Evolutionary conservation across 2,329 filamentous ascomycete species (phyloP).

Genomic region (Hypoxylon sp.): DNA sequence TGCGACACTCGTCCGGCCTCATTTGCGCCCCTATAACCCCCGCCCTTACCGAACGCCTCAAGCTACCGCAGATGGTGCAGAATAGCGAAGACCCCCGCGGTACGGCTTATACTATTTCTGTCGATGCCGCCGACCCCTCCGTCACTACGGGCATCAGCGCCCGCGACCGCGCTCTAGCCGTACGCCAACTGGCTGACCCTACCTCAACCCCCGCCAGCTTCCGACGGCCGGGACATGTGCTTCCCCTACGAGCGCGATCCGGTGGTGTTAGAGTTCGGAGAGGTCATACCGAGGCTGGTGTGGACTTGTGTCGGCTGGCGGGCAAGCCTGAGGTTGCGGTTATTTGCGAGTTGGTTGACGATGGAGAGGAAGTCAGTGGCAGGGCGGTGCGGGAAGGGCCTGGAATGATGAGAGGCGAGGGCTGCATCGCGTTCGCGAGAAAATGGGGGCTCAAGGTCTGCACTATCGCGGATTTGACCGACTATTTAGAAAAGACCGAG

Average conservation of each 20-base stretch:
- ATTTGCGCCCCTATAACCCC: conserved; percentile 88
- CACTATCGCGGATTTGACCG: conserved; percentile 91
- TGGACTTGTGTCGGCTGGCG: conserved; percentile 88
- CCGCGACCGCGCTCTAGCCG: conserved; percentile 85
- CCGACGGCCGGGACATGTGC: conserved; percentile 87
- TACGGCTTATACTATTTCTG: conserved; percentile 92
- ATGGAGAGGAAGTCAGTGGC: conserved; percentile 79
- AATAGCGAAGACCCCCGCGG: conserved; percentile 82
- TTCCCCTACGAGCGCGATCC: conserved; percentile 81
- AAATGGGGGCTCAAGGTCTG: conserved; percentile 92
- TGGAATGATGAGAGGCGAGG: conserved; percentile 94
- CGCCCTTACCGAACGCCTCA: conserved; percentile 74
- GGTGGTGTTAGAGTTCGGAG: conserved; percentile 84
- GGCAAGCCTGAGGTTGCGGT: conserved; percentile 82
- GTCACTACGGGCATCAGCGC: conserved; percentile 92
- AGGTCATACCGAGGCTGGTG: conserved; percentile 93
- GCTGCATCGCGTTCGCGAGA: conserved; percentile 87
- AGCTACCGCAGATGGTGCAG: conserved; percentile 89
- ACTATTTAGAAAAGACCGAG: conserved; percentile 81
- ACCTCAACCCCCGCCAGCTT: conserved; percentile 70
- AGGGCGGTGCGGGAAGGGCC: conserved; percentile 72
- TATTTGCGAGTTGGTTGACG: conserved; percentile 92
- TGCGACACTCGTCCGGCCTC: conserved; percentile 89
- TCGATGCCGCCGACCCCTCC: conserved; percentile 79
- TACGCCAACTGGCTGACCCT: conserved; percentile 79